phyloP scores from a whole-genome alignment of 2,329 filamentous ascomycete genomes.

The Xylariaceae sp. region DNA sequence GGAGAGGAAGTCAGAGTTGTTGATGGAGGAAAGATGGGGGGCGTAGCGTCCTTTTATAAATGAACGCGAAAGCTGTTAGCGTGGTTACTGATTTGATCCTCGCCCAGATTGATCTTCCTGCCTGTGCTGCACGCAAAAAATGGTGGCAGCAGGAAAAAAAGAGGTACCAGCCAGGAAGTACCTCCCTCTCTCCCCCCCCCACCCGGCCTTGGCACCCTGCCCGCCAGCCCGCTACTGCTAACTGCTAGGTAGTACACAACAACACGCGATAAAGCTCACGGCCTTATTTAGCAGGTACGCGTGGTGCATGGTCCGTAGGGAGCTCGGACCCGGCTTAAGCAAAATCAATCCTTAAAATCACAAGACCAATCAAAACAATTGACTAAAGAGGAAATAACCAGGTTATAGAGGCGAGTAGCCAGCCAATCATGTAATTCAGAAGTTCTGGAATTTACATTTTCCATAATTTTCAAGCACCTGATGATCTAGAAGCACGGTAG shows the following conservation, averaged over 20 bases:
- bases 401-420: neutral
- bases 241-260: slow-evolving; percentile 10
- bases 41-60: slow-evolving; percentile 65
- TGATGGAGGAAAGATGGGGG: slow-evolving; percentile 50
- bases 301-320: too few relatives aligned
- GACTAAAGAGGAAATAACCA: slow-evolving; percentile 16
- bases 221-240: neutral
- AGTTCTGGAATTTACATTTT: neutral
- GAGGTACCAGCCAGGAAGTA: slow-evolving; percentile 7
- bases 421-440: slow-evolving; percentile 18
- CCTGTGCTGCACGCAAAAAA: slow-evolving; percentile 7
- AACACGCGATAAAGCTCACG: neutral
- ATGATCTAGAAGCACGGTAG: too few relatives aligned
- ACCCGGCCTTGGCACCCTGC: neutral
- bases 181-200: slow-evolving; percentile 12
- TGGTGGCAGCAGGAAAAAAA: slow-evolving; percentile 10
- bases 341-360: slow-evolving; percentile 2
- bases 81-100: slow-evolving; percentile 59
- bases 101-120: slow-evolving; percentile 31
- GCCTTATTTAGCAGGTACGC: slow-evolving; percentile 4
- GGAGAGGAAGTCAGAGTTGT: slow-evolving; percentile 44
- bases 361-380: slow-evolving; percentile 15
- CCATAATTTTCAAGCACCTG: too few relatives aligned
- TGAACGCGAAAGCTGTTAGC: slow-evolving; percentile 54
- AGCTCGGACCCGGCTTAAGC: slow-evolving; percentile 5